phyloP scores from a whole-genome alignment of 306 rosid species.

The Delonix regia region DNA sequence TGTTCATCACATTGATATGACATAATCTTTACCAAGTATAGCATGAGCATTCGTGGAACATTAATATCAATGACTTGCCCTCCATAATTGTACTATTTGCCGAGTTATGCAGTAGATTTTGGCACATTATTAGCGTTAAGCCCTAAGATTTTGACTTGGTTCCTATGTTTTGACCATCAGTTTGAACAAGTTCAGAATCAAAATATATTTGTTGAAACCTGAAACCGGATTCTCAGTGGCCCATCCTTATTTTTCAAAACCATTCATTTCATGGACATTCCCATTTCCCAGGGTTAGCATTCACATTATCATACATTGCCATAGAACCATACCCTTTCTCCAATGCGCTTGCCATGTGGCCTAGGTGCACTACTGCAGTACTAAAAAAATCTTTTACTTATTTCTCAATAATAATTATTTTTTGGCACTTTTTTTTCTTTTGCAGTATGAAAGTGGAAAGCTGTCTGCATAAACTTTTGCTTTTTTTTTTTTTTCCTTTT shows the following conservation, averaged over 20 bases:
- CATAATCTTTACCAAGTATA: background rate
- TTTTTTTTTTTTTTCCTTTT: too few relatives aligned
- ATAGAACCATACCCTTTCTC: too few relatives aligned
- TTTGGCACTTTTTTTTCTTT: too few relatives aligned
- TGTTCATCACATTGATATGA: background rate
- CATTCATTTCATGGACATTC: background rate
- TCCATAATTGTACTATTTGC: background rate
- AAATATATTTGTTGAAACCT: background rate
- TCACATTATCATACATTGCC: background rate
- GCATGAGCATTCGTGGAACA: conserved; percentile 5
- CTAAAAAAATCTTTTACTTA: too few relatives aligned
- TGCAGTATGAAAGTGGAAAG: too few relatives aligned
- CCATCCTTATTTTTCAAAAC: background rate
- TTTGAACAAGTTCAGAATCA: background rate
- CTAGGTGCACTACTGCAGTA: too few relatives aligned
- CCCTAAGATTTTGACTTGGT: background rate
- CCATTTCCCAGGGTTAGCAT: background rate
- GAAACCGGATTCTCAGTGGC: background rate
- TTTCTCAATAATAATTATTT: too few relatives aligned
- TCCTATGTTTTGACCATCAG: background rate
- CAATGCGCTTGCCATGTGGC: too few relatives aligned
- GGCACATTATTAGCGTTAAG: background rate
- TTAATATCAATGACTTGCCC: background rate
- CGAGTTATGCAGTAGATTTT: background rate
- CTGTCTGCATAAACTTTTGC: too few relatives aligned